These are phyloP conservation scores for Aspergillus incahuasiensis DNA, from an alignment of 495 filamentous ascomycete genomes.

Conservation along the genomic window DNA sequence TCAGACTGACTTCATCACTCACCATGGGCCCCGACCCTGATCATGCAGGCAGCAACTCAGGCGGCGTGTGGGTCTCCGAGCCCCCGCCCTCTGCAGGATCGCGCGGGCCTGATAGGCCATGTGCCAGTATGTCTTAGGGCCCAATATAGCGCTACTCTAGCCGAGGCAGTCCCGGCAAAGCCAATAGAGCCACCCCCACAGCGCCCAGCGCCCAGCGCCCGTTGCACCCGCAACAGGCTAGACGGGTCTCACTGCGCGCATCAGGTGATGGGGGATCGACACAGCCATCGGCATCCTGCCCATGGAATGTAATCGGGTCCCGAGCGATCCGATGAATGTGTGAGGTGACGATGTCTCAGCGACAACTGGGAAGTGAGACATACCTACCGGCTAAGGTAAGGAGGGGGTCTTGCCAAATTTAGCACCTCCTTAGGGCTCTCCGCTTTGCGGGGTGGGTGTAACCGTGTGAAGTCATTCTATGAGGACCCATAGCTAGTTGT, in stretches of 20 bases:
- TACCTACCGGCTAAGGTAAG: background rate
- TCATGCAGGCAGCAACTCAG: too few relatives aligned
- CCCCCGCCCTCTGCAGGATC: background rate
- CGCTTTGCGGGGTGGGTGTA: too few relatives aligned
- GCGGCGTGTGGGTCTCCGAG: background rate
- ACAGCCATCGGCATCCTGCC: background rate
- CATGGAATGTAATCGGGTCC: background rate
- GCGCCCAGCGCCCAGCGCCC: background rate
- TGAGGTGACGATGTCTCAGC: background rate
- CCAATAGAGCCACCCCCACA: background rate
- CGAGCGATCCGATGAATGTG: background rate
- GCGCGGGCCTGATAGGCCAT: background rate
- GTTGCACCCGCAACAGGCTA: background rate
- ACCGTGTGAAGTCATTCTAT: too few relatives aligned
- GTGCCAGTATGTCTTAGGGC: background rate
- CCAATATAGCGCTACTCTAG: background rate
- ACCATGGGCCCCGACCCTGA: too few relatives aligned
- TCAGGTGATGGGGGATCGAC: background rate
- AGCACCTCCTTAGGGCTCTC: too few relatives aligned
- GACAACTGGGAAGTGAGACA: background rate
- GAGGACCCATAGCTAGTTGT: too few relatives aligned
- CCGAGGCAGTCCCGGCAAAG: background rate
- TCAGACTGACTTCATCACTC: too few relatives aligned
- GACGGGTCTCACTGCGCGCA: background rate
- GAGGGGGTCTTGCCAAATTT: too few relatives aligned